Conservation (phyloP, 2,329 filamentous ascomycete species). For the Phoma sp. region DNA sequence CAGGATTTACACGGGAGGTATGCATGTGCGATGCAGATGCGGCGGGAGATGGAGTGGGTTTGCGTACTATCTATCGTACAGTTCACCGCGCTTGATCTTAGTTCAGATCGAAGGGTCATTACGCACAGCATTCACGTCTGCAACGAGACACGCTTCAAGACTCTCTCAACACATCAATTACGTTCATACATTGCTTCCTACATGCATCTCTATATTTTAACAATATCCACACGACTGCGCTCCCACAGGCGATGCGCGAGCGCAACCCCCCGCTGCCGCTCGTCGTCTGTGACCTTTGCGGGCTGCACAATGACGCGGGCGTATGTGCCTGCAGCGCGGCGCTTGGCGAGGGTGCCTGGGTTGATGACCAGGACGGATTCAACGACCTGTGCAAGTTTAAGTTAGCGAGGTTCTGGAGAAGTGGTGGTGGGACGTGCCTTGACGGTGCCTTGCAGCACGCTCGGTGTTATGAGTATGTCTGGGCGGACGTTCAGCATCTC, state of each 20-base stretch:
- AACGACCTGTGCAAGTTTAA: conserved; percentile 68
- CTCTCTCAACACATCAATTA: background rate
- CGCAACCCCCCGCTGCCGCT: conserved; percentile 60
- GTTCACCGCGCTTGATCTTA: too few relatives aligned
- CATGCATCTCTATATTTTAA: conserved; percentile 62
- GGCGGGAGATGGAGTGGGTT: too few relatives aligned
- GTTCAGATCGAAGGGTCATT: too few relatives aligned
- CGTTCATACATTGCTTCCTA: background rate
- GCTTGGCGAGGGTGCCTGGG: conserved; percentile 85
- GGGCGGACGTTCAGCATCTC: conserved; percentile 89
- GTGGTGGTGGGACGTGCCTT: conserved; percentile 65
- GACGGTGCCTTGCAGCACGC: conserved; percentile 82
- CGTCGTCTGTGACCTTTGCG: conserved; percentile 64
- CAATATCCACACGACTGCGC: conserved; percentile 84
- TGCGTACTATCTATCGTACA: too few relatives aligned
- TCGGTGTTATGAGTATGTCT: conserved; percentile 84
- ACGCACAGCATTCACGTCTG: too few relatives aligned
- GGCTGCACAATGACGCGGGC: conserved; percentile 79
- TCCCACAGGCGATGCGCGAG: conserved; percentile 80
- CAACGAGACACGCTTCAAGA: too few relatives aligned
- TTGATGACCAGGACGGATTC: conserved; percentile 91
- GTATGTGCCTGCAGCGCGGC: conserved; percentile 83
- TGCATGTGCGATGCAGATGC: too few relatives aligned
- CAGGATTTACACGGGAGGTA: too few relatives aligned
- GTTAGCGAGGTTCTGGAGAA: conserved; percentile 13